phyloP scores from a whole-genome alignment of 495 filamentous ascomycete species.

The Glarea lozoyensis region DNA sequence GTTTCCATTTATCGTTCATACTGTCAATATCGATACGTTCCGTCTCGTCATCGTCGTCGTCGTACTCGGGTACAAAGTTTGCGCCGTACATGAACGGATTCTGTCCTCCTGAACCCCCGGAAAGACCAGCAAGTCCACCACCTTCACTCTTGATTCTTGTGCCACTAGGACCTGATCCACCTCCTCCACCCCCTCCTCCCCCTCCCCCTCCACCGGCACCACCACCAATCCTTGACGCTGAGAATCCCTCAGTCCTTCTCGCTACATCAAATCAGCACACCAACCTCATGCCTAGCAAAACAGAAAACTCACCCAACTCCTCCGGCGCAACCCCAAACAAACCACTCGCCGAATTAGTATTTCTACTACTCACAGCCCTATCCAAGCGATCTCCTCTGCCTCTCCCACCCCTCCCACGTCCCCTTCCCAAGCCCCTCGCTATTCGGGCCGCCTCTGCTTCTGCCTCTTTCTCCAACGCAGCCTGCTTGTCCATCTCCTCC shows the following conservation, averaged over 20 bases:
- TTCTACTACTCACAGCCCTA: slow-evolving; percentile 1
- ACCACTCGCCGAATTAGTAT: slow-evolving; percentile 10
- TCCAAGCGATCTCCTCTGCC: slow-evolving; percentile 22
- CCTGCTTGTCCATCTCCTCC: slow-evolving; percentile 6
- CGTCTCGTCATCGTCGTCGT: slow-evolving; percentile 12
- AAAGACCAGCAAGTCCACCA: too few species aligned
- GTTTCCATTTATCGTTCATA: slow-evolving; percentile 17
- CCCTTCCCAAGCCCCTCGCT: slow-evolving; percentile 5
- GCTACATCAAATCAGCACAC: too few species aligned
- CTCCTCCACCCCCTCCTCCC: background rate
- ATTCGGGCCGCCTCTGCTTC: background rate
- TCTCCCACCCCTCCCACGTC: slow-evolving; percentile 4
- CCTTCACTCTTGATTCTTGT: slow-evolving; percentile 8
- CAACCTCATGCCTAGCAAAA: too few species aligned
- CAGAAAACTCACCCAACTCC: slow-evolving; percentile 9
- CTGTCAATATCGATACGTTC: slow-evolving; percentile 17
- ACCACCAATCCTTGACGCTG: slow-evolving; percentile 16
- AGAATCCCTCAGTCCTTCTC: too few species aligned
- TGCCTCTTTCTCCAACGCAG: background rate
- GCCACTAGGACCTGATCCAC: background rate
- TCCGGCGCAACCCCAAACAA: slow-evolving; percentile 16
- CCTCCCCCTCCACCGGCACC: slow-evolving; percentile 24
- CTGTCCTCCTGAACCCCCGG: too few species aligned
- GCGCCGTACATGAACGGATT: too few species aligned
- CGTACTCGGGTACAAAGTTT: slow-evolving; percentile 16